These are phyloP conservation scores for Nematocida ironsii DNA, from an alignment of 371 early-diverging fungal genomes.

Conservation along the genomic window DNA sequence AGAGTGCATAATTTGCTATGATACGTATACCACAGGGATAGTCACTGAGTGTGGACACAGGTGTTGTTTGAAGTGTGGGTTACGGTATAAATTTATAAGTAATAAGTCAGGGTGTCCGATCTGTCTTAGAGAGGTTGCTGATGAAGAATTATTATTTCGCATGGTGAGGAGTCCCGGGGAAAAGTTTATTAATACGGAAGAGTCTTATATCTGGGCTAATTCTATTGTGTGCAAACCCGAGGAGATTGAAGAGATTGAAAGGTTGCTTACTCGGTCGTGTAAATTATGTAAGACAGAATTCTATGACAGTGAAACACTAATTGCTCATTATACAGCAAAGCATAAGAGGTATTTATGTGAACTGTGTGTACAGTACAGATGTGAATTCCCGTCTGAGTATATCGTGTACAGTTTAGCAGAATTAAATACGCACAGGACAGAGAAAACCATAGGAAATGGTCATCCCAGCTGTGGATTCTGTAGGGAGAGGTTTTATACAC, in stretches of 20 bases:
- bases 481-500: slow-evolving; percentile 64
- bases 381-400: slow-evolving; percentile 66
- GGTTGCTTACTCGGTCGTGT: slow-evolving; percentile 58
- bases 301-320: slow-evolving; percentile 52
- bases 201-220: slow-evolving; percentile 48
- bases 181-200: slow-evolving; percentile 3
- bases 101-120: slow-evolving; percentile 56
- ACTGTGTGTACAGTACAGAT: slow-evolving; percentile 62
- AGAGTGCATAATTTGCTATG: slow-evolving; percentile 54
- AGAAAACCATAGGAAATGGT: slow-evolving; percentile 58
- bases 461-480: slow-evolving; percentile 69
- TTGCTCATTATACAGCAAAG: slow-evolving; percentile 58
- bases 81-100: slow-evolving; percentile 53
- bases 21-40: not conserved
- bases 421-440: slow-evolving; percentile 60
- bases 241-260: slow-evolving; percentile 46
- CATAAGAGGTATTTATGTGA: slow-evolving; percentile 63
- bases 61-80: slow-evolving; percentile 47
- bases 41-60: slow-evolving; percentile 42
- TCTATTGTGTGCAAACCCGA: slow-evolving; percentile 37
- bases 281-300: slow-evolving; percentile 54
- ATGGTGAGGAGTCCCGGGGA: not conserved
- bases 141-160: slow-evolving; percentile 36
- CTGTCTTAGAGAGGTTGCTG: slow-evolving; percentile 27
- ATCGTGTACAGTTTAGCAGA: slow-evolving; percentile 48